phyloP scores from a whole-genome alignment of 805 yeast genomes.

The Metahyphopichia silvanorum region DNA sequence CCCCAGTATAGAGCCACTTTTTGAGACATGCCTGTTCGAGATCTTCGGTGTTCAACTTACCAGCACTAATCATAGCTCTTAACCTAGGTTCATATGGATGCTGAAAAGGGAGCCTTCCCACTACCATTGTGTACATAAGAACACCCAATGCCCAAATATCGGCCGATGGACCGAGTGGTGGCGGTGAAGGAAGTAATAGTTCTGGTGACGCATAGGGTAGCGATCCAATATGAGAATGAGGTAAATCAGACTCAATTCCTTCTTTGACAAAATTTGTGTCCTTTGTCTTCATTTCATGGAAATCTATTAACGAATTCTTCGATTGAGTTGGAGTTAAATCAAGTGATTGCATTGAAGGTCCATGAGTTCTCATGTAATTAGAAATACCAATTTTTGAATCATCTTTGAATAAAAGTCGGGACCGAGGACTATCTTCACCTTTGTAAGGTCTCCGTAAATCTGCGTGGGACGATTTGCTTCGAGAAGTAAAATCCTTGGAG shows the following conservation, averaged over 20 bases:
- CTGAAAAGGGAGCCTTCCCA: constrained; percentile 76
- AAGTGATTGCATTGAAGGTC: constrained; percentile 32
- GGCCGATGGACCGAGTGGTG: constrained; percentile 61
- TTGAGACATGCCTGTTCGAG: constrained; percentile 40
- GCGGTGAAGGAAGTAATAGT: constrained; percentile 58
- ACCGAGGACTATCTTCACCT: constrained; percentile 30
- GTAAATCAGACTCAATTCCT: constrained; percentile 40
- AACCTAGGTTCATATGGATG: constrained; percentile 82
- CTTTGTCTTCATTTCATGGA: constrained; percentile 3
- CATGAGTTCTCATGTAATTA: constrained; percentile 21
- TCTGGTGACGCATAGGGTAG: constrained; percentile 94
- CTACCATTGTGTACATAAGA: constrained; percentile 64
- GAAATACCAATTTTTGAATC: constrained; percentile 32
- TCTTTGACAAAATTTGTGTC: neutral
- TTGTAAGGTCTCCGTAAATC: constrained; percentile 30
- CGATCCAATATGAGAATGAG: constrained; percentile 79
- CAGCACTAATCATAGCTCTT: constrained; percentile 67
- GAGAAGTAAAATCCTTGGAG: constrained; percentile 11
- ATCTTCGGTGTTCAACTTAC: constrained; percentile 51
- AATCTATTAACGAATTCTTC: constrained; percentile 3
- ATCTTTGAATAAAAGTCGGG: constrained; percentile 20
- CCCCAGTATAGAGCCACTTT: constrained; percentile 22
- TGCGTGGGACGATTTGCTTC: constrained; percentile 33
- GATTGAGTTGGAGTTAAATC: constrained; percentile 27
- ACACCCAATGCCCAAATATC: constrained; percentile 95